phyloP scores from a whole-genome alignment of 805 yeast species.

The Candida maltosa region DNA sequence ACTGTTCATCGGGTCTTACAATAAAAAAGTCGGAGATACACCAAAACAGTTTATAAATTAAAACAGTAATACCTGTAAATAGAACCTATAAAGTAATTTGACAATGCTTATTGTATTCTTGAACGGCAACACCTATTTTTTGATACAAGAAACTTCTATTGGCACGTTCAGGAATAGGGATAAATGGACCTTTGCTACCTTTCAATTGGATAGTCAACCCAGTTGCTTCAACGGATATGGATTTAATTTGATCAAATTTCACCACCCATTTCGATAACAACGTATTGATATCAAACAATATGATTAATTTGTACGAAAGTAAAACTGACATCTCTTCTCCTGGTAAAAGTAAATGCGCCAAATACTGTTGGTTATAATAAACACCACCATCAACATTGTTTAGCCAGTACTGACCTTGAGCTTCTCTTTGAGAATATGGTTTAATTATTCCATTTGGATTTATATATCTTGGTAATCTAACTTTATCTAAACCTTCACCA shows the following conservation, averaged over 20 bases:
- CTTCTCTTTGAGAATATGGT: slow-evolving; percentile 74
- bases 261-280: slow-evolving; percentile 72
- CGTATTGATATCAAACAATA: slow-evolving; percentile 61
- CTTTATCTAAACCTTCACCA: slow-evolving; percentile 69
- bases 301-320: slow-evolving; percentile 67
- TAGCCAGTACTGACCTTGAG: slow-evolving; percentile 93
- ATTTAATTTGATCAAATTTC: slow-evolving; percentile 57
- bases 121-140: slow-evolving; percentile 76
- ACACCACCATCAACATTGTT: slow-evolving; percentile 80
- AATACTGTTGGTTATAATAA: slow-evolving; percentile 65
- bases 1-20: slow-evolving; percentile 41
- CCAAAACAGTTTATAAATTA: slow-evolving; percentile 5
- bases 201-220: slow-evolving; percentile 71
- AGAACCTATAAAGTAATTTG: slow-evolving; percentile 33
- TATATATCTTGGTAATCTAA: slow-evolving; percentile 78
- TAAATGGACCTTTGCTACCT: slow-evolving; percentile 53
- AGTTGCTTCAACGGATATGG: slow-evolving; percentile 72
- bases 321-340: slow-evolving; percentile 77
- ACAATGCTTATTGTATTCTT: slow-evolving; percentile 69
- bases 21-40: slow-evolving; percentile 45
- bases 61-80: neutral
- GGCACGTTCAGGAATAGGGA: slow-evolving; percentile 70
- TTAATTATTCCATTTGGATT: slow-evolving; percentile 69
- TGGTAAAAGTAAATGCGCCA: slow-evolving; percentile 82
- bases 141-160: slow-evolving; percentile 66